Percentiles rank a stretch among this genome's conserved stretches.
phyloP scores from a whole-genome alignment of 495 filamentous ascomycete genomes.

The Thozetella sp. region DNA sequence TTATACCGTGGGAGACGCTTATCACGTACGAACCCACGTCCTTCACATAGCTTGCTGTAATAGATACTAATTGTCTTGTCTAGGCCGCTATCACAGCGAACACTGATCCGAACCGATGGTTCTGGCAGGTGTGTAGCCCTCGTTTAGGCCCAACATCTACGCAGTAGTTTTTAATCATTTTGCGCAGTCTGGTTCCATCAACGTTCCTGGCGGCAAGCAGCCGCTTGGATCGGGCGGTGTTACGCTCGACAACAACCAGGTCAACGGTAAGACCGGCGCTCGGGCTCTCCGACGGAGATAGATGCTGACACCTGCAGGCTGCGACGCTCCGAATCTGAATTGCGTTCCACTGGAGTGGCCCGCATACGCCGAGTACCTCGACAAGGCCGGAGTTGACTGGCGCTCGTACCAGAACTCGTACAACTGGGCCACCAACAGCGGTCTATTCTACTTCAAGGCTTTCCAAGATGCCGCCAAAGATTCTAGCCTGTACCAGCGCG shows the following conservation, averaged over 20 bases:
- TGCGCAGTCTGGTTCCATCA: constrained; percentile 22
- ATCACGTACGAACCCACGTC: constrained; percentile 12
- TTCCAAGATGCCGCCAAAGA: constrained; percentile 22
- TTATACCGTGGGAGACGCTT: constrained; percentile 32
- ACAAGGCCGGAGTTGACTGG: constrained; percentile 31
- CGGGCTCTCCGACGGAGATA: not conserved
- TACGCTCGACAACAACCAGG: constrained; percentile 27
- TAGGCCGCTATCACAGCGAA: constrained; percentile 25
- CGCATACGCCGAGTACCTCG: constrained; percentile 22
- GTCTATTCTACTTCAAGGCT: constrained; percentile 24
- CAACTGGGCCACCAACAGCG: constrained; percentile 27
- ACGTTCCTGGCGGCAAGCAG: constrained; percentile 24
- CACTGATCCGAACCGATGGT: constrained; percentile 30
- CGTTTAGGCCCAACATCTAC: not conserved
- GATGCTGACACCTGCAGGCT: constrained; percentile 16
- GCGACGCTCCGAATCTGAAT: constrained; percentile 21
- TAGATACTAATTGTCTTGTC: not conserved
- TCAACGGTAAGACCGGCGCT: constrained; percentile 13
- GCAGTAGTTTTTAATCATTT: not conserved
- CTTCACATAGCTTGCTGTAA: not conserved
- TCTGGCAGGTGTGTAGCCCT: constrained; percentile 16
- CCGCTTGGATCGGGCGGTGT: constrained; percentile 21
- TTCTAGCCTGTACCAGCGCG: constrained; percentile 16
- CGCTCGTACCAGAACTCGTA: constrained; percentile 29
- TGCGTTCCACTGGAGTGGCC: constrained; percentile 28